Evolutionary conservation across 371 early-diverging fungal genomes (phyloP), one percentile per base, ranked within the genome.

Genomic region (Apophysomyces elegans): DNA sequence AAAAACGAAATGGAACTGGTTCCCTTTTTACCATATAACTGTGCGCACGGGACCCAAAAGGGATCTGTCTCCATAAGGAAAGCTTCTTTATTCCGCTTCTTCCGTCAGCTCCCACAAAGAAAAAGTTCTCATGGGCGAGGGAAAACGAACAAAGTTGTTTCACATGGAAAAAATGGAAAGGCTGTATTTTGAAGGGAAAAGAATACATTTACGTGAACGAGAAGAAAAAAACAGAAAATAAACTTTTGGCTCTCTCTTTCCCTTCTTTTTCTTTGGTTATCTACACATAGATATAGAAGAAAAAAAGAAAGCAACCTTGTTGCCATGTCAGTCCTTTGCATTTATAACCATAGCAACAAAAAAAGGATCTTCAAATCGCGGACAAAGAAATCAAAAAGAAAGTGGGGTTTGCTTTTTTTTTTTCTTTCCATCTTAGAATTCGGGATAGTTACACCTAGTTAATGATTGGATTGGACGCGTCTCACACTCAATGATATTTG

Each of bases 151-250:
- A 21, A 50, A 21, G 21, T 50, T 50, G 54, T 50, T 26, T 50
- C 21, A 50, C 54, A 21, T 50, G 54, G 54, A 50, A 50, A 50
- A 50, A 50, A 50, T 50, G 54, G 54, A 50, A 50, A 50, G 21
- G 54, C 54, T 50, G 54, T 21, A 50, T 50, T 50, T 50, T 50
- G 5, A 57, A 47, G 57, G 57, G 62, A 56, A 47, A 61, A 58
- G 56, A 61, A 37, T 56, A 47, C n/a, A 7, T 35, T 26, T 26
- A 26, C 32, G 32, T 26, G 32, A 14, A 5, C 32, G 56, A 50
- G 56, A 47, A 50, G 41, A 61, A 61, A 26, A 61, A 9, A 3
- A 26, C 1, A 26, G 3, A 26, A 26, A 26, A 26, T 26, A 26
- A 2, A 26, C 32, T 26, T 26, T 26, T 3, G 32, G 32, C 3